Evolutionary conservation across 148 eudicot species (phyloP).

Genomic region (Arbutus unedo): DNA sequence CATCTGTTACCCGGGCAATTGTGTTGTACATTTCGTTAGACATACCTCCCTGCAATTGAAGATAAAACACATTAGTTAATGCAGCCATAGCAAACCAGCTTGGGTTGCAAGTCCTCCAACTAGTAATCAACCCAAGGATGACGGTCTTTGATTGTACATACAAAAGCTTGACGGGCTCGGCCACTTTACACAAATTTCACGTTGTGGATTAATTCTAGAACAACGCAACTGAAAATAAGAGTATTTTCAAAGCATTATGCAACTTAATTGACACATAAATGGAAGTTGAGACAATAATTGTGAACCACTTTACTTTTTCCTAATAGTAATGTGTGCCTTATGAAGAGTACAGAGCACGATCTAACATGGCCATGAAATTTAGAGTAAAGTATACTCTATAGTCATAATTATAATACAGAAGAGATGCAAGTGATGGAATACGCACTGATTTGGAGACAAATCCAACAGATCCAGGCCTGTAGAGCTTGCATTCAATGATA

Average conservation of each 20-base stretch:
- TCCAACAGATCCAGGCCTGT: constrained; percentile 99
- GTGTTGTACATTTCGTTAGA: constrained; percentile 91
- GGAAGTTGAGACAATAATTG: background rate
- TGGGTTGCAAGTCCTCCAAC: background rate
- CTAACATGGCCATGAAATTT: constrained; percentile 1
- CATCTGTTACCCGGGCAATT: constrained; percentile 94
- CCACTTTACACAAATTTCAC: background rate
- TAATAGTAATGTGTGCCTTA: background rate
- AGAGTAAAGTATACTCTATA: background rate
- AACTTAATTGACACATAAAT: background rate
- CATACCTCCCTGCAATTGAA: constrained; percentile 87
- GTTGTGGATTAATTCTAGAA: background rate
- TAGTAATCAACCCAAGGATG: background rate
- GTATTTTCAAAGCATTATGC: background rate
- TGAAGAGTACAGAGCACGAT: background rate
- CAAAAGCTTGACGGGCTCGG: background rate
- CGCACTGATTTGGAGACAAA: constrained; percentile 98
- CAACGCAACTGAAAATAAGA: background rate
- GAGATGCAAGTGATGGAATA: constrained; percentile 6
- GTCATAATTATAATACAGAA: background rate
- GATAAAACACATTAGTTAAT: constrained; percentile 9
- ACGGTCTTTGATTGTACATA: background rate
- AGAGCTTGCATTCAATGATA: constrained; percentile 83
- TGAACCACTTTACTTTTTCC: background rate
- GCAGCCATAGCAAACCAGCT: constrained; percentile 3